A percentile compares a stretch with the other conserved stretches of the same genome.
Conservation (phyloP, 345 rosid species). For the Punica granatum region DNA sequence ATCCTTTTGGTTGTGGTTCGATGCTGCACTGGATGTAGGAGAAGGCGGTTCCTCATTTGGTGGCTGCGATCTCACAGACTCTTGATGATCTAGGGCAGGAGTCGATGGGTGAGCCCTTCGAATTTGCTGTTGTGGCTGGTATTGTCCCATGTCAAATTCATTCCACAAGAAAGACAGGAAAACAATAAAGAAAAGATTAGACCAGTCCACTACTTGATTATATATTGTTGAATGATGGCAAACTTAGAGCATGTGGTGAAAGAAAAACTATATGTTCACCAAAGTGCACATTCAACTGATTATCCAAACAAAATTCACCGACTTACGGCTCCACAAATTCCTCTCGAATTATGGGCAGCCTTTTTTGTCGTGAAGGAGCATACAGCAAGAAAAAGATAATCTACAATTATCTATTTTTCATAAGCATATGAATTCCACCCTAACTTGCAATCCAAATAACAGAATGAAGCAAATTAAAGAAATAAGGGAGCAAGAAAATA, state of each 20-base stretch:
- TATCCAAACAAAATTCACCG: background rate
- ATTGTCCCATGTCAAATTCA: background rate
- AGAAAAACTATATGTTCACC: background rate
- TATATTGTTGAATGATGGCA: background rate
- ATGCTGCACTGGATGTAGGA: constrained; percentile 48
- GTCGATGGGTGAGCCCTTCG: constrained; percentile 3
- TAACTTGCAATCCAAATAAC: background rate
- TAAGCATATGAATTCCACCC: background rate
- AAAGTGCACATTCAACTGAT: background rate
- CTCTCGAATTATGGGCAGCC: background rate
- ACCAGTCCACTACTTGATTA: background rate
- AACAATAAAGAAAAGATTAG: background rate
- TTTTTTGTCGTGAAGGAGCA: background rate
- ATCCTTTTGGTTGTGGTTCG: constrained; percentile 44
- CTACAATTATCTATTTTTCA: background rate
- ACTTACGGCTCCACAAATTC: background rate
- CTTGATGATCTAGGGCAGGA: constrained; percentile 20
- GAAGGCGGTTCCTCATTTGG: constrained; percentile 40
- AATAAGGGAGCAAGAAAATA: background rate
- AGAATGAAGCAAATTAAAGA: background rate
- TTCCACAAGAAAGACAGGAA: background rate
- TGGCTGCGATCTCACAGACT: constrained; percentile 24
- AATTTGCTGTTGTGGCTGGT: constrained; percentile 22
- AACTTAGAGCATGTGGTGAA: background rate
- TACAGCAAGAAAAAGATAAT: background rate